phyloP scores from a whole-genome alignment of 306 rosid genomes.

The Acacia acuminata region DNA sequence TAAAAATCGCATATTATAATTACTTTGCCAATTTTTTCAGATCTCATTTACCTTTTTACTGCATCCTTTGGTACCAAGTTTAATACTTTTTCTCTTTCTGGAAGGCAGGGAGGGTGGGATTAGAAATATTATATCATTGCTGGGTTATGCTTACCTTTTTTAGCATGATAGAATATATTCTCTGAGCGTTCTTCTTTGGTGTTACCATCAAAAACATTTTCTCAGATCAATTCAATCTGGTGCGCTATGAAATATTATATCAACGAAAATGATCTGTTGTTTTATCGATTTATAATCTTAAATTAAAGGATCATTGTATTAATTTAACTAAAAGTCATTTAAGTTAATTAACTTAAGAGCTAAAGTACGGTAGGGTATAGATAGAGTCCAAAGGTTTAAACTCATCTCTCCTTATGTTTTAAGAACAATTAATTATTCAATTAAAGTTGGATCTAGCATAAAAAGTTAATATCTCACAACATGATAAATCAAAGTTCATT shows the following conservation, averaged over 20 bases:
- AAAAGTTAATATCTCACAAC: background rate
- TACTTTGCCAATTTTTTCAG: background rate
- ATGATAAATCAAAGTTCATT: too few relatives aligned
- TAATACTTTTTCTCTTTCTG: too few relatives aligned
- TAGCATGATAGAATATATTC: too few relatives aligned
- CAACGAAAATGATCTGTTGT: background rate
- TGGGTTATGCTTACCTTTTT: too few relatives aligned
- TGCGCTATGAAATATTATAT: background rate
- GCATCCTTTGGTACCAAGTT: too few relatives aligned
- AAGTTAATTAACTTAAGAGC: background rate
- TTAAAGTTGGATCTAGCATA: background rate
- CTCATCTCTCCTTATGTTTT: background rate
- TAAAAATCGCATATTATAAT: constrained; percentile 24
- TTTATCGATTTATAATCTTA: background rate
- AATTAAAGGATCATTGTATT: background rate
- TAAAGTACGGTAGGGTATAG: background rate
- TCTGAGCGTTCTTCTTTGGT: too few relatives aligned
- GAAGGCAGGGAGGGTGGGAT: too few relatives aligned
- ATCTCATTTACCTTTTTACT: too few relatives aligned
- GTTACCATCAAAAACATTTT: too few relatives aligned
- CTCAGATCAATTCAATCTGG: too few relatives aligned
- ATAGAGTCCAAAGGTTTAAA: too few relatives aligned
- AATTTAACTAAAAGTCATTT: background rate
- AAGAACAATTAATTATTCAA: background rate
- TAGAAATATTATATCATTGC: too few relatives aligned